Evolutionary conservation across 2,329 filamentous ascomycete genomes (phyloP).

Genomic region (Dothideomycetes sp.): DNA sequence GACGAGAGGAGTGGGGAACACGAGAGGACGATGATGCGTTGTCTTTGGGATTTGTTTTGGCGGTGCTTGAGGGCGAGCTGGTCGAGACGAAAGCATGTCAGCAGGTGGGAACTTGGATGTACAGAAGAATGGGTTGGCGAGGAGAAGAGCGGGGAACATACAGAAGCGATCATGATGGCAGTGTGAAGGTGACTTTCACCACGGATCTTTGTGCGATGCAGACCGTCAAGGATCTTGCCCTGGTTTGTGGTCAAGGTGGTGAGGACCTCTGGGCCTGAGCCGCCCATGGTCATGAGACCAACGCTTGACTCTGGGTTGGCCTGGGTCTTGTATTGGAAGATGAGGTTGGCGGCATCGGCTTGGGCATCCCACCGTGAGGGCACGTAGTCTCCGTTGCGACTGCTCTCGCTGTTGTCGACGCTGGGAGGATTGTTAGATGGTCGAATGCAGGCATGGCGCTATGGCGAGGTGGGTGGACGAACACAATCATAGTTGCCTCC

Average conservation of each 20-base stretch:
- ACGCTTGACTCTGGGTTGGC: constrained; percentile 95
- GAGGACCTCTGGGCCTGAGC: constrained; percentile 91
- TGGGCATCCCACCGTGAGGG: constrained; percentile 95
- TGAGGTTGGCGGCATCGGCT: constrained; percentile 79
- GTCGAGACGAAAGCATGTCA: constrained; percentile 8
- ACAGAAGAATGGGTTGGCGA: neutral
- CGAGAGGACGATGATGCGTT: constrained; percentile 93
- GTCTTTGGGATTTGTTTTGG: constrained; percentile 92
- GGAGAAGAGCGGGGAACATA: constrained; percentile 41
- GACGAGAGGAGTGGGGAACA: constrained; percentile 87
- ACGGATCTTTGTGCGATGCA: constrained; percentile 90
- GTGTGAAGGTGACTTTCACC: constrained; percentile 83
- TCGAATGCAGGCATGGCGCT: constrained; percentile 18
- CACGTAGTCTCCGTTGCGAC: constrained; percentile 86
- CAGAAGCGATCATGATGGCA: constrained; percentile 87
- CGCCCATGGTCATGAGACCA: constrained; percentile 97
- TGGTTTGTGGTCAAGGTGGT: constrained; percentile 94
- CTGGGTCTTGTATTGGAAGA: constrained; percentile 92
- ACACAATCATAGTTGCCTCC: constrained; percentile 98
- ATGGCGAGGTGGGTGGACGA: constrained; percentile 19
- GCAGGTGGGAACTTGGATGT: neutral
- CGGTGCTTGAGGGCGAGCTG: constrained; percentile 95
- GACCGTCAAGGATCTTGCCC: constrained; percentile 84
- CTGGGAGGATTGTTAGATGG: constrained; percentile 29
- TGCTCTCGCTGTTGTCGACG: constrained; percentile 98